Percentiles rank a stretch among this genome's conserved stretches.
Evolutionary conservation across 2,329 filamentous ascomycete genomes (phyloP).

Genomic region (Seiridium cupressi): DNA sequence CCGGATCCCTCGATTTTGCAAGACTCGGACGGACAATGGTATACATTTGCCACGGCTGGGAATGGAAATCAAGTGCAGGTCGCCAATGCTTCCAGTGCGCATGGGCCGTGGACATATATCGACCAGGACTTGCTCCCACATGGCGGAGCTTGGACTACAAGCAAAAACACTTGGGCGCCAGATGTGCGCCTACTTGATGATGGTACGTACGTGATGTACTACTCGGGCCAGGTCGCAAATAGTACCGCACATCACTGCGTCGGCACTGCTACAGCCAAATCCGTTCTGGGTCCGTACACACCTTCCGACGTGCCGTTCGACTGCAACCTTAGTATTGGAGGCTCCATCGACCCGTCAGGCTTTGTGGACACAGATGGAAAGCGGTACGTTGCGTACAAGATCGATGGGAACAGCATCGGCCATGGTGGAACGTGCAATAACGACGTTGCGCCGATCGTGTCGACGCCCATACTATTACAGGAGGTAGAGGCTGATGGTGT

Average conservation of each 20-base stretch:
- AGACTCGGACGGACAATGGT: slow-evolving; percentile 46
- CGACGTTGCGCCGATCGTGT: slow-evolving; percentile 33
- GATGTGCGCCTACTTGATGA: slow-evolving; percentile 50
- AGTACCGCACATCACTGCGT: slow-evolving; percentile 51
- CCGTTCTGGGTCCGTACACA: slow-evolving; percentile 50
- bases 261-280: slow-evolving; percentile 49
- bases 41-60: slow-evolving; percentile 56
- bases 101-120: slow-evolving; percentile 44
- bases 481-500: slow-evolving; percentile 48
- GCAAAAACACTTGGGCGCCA: slow-evolving; percentile 58
- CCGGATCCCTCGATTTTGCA: slow-evolving; percentile 53
- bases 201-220: slow-evolving; percentile 61
- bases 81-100: slow-evolving; percentile 47
- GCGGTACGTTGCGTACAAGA: slow-evolving; percentile 63
- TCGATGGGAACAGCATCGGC: slow-evolving; percentile 60
- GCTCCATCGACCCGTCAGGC: slow-evolving; percentile 61
- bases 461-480: slow-evolving; percentile 59
- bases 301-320: slow-evolving; percentile 46
- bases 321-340: slow-evolving; percentile 52
- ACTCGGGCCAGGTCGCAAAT: slow-evolving; percentile 44
- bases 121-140: slow-evolving; percentile 54
- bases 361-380: slow-evolving; percentile 54
- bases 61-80: slow-evolving; percentile 52
- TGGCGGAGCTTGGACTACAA: slow-evolving; percentile 51
- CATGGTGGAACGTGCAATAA: slow-evolving; percentile 44